Percentiles rank a stretch among this genome's conserved stretches.
phyloP scores from a whole-genome alignment of 352 stramenopile species.

The Globisporangium camurandrum region DNA sequence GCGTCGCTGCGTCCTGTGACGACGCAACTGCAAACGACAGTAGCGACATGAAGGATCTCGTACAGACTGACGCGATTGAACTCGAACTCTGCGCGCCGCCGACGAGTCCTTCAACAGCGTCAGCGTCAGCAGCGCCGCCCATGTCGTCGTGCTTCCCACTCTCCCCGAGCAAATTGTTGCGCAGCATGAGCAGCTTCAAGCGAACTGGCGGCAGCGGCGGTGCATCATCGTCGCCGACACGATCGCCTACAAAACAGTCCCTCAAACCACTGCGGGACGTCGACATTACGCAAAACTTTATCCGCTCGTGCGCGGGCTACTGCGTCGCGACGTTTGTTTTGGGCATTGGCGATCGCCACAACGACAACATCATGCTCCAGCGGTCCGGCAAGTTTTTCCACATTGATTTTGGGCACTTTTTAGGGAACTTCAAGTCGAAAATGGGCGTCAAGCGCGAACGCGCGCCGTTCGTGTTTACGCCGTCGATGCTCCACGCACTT shows the following conservation, averaged over 20 bases:
- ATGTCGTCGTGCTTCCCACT: slow-evolving; percentile 50
- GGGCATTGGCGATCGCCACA: slow-evolving; percentile 91
- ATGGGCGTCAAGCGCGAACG: slow-evolving; percentile 88
- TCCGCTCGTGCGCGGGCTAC: slow-evolving; percentile 86
- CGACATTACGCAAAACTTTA: slow-evolving; percentile 83
- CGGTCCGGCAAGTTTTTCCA: slow-evolving; percentile 92
- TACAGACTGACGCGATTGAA: not conserved
- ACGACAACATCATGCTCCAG: slow-evolving; percentile 95
- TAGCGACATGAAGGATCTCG: not conserved
- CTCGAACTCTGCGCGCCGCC: not conserved
- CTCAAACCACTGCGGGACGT: slow-evolving; percentile 21
- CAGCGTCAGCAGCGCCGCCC: slow-evolving; percentile 11
- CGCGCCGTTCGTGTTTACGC: slow-evolving; percentile 90
- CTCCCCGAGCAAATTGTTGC: slow-evolving; percentile 28
- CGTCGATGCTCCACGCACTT: slow-evolving; percentile 83
- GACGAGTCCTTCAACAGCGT: not conserved
- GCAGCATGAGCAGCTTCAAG: slow-evolving; percentile 23
- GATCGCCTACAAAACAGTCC: too few species aligned
- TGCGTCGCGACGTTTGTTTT: slow-evolving; percentile 92
- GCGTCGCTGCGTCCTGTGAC: slow-evolving; percentile 2
- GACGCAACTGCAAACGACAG: not conserved
- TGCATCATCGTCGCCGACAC: too few species aligned
- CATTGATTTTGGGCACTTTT: slow-evolving; percentile 95
- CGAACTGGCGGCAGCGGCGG: too few species aligned
- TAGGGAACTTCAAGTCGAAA: slow-evolving; percentile 94